Percentiles rank a stretch among this genome's conserved stretches.
phyloP scores from a whole-genome alignment of 2,329 filamentous ascomycete genomes.

The Fusarium concolor region DNA sequence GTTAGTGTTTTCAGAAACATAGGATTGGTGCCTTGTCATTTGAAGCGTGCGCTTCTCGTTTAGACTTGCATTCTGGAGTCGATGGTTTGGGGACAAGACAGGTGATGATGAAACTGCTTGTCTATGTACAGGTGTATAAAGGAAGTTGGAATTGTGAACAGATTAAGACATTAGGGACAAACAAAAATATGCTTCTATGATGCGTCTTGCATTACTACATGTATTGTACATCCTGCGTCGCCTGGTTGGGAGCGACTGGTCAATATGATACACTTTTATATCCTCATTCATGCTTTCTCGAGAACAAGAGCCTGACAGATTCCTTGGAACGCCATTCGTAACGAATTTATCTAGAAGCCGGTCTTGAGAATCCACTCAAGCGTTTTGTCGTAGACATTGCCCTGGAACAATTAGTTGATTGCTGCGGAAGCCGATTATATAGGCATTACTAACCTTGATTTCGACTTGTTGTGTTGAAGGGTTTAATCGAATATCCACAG shows the following conservation, averaged over 20 bases:
- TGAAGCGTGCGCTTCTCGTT: conserved; percentile 45
- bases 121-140: conserved; percentile 40
- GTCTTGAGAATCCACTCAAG: conserved; percentile 50
- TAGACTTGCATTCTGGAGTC: conserved; percentile 49
- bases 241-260: conserved; percentile 33
- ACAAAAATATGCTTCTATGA: conserved; percentile 40
- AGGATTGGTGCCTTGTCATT: conserved; percentile 44
- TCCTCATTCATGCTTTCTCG: conserved; percentile 1
- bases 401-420: conserved; percentile 44
- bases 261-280: conserved; percentile 47
- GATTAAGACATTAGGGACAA: conserved; percentile 44
- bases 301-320: neutral
- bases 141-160: conserved; percentile 43
- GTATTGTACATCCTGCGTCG: conserved; percentile 47
- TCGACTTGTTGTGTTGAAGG: conserved; percentile 78
- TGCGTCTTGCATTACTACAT: conserved; percentile 47
- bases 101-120: conserved; percentile 40
- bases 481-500: conserved; percentile 65
- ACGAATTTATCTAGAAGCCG: conserved; percentile 49
- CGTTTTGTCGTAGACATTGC: conserved; percentile 48
- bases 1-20: conserved; percentile 46
- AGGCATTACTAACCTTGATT: conserved; percentile 68
- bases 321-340: neutral
- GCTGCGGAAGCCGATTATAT: neutral
- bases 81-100: conserved; percentile 41